A percentile compares a stretch with the other conserved stretches of the same genome.
Conservation (phyloP, 139 green algal species). For the Gonium pectorale region DNA sequence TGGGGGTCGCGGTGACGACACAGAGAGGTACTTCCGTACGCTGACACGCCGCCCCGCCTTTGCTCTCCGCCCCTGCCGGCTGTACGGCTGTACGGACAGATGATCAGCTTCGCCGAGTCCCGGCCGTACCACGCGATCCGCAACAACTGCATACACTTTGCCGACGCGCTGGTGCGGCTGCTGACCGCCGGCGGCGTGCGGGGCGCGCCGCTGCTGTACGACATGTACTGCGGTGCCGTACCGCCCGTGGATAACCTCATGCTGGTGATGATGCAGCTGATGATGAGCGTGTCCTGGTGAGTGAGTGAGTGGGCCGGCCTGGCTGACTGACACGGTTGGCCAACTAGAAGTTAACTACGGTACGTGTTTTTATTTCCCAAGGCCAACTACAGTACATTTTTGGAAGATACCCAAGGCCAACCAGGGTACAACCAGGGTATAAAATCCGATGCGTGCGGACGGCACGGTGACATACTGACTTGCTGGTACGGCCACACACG, state of each 20-base stretch:
- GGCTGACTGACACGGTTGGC: not conserved
- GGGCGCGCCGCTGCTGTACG: conserved; percentile 59
- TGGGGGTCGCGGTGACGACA: too few species aligned
- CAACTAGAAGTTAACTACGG: not conserved
- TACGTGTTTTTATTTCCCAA: not conserved
- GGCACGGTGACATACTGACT: too few species aligned
- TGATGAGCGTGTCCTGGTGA: conserved; percentile 53
- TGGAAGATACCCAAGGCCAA: too few species aligned
- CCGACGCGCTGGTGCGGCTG: conserved; percentile 54
- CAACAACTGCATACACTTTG: conserved; percentile 69
- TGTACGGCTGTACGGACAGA: not conserved
- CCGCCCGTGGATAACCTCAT: conserved; percentile 49
- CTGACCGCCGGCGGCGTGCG: conserved; percentile 51
- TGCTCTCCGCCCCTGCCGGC: too few species aligned
- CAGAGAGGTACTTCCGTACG: not conserved
- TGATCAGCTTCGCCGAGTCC: conserved; percentile 49
- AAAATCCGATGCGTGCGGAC: too few species aligned
- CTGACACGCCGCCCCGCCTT: not conserved
- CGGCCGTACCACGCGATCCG: conserved; percentile 54
- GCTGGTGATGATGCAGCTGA: conserved; percentile 57
- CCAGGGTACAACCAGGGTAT: too few species aligned
- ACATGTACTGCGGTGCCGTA: conserved; percentile 48
- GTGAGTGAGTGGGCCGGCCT: not conserved
- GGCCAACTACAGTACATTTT: not conserved
- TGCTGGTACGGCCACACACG: too few species aligned